These are phyloP conservation scores for Backusella liffmaniae DNA, from an alignment of 192 early-diverging fungal species.

Conservation along the genomic window DNA sequence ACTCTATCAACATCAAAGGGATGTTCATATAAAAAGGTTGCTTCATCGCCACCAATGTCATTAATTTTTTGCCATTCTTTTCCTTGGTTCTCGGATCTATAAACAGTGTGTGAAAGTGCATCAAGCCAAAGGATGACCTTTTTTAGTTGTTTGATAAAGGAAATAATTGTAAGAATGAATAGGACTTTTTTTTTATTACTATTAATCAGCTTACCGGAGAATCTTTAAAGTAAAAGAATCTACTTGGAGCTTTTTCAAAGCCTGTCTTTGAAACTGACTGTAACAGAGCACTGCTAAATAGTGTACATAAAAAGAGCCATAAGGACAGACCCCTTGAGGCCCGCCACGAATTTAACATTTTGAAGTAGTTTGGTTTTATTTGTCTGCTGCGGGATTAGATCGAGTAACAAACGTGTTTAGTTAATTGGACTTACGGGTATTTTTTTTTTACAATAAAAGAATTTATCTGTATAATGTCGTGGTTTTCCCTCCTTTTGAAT, in stretches of 20 bases:
- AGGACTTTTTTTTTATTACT: not conserved
- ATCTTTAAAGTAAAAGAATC: conserved; percentile 56
- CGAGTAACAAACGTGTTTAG: not conserved
- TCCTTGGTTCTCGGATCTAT: conserved; percentile 67
- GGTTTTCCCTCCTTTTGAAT: not conserved
- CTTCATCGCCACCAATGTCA: conserved; percentile 45
- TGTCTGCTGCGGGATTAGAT: not conserved
- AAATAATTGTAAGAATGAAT: not conserved
- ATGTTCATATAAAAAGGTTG: conserved; percentile 57
- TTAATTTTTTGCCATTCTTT: conserved; percentile 54
- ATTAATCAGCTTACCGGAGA: conserved; percentile 42
- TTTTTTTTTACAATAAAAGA: not conserved
- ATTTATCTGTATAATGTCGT: not conserved
- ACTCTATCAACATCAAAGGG: conserved; percentile 63
- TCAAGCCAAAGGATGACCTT: conserved; percentile 57
- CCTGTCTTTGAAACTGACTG: conserved; percentile 12
- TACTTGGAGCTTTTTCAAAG: conserved; percentile 41
- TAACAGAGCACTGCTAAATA: not conserved
- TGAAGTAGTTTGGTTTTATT: not conserved
- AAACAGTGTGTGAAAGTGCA: conserved; percentile 44
- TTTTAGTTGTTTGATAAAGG: not conserved
- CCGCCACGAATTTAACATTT: conserved; percentile 15
- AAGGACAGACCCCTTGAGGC: conserved; percentile 13
- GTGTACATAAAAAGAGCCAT: not conserved
- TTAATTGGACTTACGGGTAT: not conserved